A percentile compares a stretch with the other conserved stretches of the same genome.
These are phyloP conservation scores for Aspergillus fructus DNA, from an alignment of 2,329 filamentous ascomycete species.

Conservation along the genomic window DNA sequence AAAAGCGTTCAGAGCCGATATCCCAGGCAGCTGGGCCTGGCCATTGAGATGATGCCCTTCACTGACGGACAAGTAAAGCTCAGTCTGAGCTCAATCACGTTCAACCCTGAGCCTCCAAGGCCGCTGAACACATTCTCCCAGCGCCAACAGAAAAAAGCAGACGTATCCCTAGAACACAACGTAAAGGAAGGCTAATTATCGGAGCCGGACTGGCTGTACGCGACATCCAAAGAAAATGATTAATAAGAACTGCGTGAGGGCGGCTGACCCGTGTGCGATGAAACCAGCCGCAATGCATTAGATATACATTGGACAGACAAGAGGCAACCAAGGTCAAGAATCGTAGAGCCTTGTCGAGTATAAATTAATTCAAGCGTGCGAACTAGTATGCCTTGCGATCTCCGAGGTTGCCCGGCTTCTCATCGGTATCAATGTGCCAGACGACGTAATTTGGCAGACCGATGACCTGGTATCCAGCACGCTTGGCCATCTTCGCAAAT, in stretches of 20 bases:
- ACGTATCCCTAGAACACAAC: slow-evolving; percentile 29
- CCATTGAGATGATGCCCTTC: background rate
- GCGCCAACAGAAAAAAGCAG: slow-evolving; percentile 33
- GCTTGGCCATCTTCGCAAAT: slow-evolving; percentile 97
- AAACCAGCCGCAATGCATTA: slow-evolving; percentile 15
- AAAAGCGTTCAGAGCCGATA: background rate
- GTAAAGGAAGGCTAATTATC: slow-evolving; percentile 34
- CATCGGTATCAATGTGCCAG: slow-evolving; percentile 96
- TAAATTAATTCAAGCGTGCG: slow-evolving; percentile 10
- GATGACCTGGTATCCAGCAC: slow-evolving; percentile 87
- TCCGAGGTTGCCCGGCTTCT: slow-evolving; percentile 77
- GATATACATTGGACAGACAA: slow-evolving; percentile 18
- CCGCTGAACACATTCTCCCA: slow-evolving; percentile 34
- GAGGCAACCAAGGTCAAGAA: slow-evolving; percentile 7
- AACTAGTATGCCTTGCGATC: slow-evolving; percentile 39
- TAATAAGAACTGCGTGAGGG: slow-evolving; percentile 18
- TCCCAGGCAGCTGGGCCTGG: background rate
- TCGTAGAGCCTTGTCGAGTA: background rate
- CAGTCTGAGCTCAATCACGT: slow-evolving; percentile 19
- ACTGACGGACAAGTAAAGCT: slow-evolving; percentile 13
- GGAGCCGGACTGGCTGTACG: slow-evolving; percentile 31
- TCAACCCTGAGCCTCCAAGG: slow-evolving; percentile 27
- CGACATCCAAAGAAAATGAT: slow-evolving; percentile 23
- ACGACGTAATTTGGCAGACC: slow-evolving; percentile 97
- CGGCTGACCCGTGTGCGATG: slow-evolving; percentile 12